phyloP scores from a whole-genome alignment of 1,139 yeast species.

The Lodderomyces jiufengensis region DNA sequence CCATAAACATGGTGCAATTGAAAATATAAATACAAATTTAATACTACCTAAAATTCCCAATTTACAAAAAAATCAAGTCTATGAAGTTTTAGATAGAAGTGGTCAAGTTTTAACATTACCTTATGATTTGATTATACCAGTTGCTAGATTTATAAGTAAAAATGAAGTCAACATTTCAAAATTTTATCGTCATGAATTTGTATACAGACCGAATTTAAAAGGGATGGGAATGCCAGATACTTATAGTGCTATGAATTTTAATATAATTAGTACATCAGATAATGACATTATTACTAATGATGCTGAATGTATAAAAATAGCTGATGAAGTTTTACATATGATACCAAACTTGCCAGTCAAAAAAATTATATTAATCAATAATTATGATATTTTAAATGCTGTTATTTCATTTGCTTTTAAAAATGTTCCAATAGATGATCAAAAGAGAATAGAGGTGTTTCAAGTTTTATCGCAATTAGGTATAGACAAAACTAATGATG shows the following conservation, averaged over 20 bases:
- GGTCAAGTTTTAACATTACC: conserved; percentile 88
- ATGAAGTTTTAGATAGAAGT: conserved; percentile 76
- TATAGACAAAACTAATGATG: conserved; percentile 61
- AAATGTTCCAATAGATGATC: conserved; percentile 59
- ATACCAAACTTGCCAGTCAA: conserved; percentile 61
- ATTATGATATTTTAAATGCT: conserved; percentile 71
- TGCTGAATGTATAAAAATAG: conserved; percentile 81
- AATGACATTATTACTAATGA: conserved; percentile 51
- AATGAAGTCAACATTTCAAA: conserved; percentile 54
- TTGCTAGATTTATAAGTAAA: conserved; percentile 79
- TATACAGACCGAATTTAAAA: conserved; percentile 60
- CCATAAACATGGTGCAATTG: conserved; percentile 81
- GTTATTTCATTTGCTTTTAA: conserved; percentile 66
- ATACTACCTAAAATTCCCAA: conserved; percentile 80
- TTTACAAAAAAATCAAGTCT: conserved; percentile 62
- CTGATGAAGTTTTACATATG: conserved; percentile 64
- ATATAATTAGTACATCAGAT: conserved; percentile 56
- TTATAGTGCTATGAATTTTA: conserved; percentile 82
- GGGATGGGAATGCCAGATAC: conserved; percentile 65
- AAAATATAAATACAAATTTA: conserved; percentile 48
- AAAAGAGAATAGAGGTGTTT: conserved; percentile 65
- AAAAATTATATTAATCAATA: conserved; percentile 67
- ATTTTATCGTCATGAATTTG: conserved; percentile 72
- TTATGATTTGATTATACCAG: conserved; percentile 83
- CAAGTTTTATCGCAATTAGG: conserved; percentile 74